Conservation (phyloP, 139 green algal genomes). For the Marvania coccoides region DNA sequence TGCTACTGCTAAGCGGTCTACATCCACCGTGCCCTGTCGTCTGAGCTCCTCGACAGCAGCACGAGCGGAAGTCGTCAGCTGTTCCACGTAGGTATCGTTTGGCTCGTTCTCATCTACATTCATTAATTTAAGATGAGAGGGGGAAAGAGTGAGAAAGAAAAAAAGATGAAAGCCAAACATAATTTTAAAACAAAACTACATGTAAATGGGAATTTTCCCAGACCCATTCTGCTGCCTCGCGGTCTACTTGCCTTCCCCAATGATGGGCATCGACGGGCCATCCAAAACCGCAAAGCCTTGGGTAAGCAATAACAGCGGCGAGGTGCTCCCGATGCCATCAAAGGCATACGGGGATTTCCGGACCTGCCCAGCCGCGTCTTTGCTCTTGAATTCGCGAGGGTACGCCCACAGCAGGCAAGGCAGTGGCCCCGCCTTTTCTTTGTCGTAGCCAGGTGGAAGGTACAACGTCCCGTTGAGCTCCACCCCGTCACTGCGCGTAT, state of each 20-base stretch:
- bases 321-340: constrained; percentile 66
- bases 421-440: constrained; percentile 68
- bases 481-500: constrained; percentile 86
- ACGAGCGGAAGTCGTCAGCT: constrained; percentile 69
- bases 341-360: constrained; percentile 78
- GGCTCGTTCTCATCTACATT: constrained; percentile 67
- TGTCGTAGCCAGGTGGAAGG: constrained; percentile 77
- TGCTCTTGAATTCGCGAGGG: constrained; percentile 83
- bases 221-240: not conserved
- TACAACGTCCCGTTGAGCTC: constrained; percentile 93
- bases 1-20: constrained; percentile 67
- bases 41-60: constrained; percentile 76
- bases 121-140: too few relatives aligned
- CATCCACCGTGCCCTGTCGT: constrained; percentile 68
- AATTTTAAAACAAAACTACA: too few relatives aligned
- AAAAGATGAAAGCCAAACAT: too few relatives aligned
- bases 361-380: constrained; percentile 92
- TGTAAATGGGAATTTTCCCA: too few relatives aligned
- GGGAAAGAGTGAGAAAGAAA: too few relatives aligned
- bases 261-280: constrained; percentile 85
- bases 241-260: constrained; percentile 61
- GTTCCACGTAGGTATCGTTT: constrained; percentile 96
- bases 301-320: constrained; percentile 84
- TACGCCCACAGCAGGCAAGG: constrained; percentile 94
- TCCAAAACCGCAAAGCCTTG: constrained; percentile 89